Conservation (phyloP, 352 stramenopile species). For the Pythium dissotocum region DNA sequence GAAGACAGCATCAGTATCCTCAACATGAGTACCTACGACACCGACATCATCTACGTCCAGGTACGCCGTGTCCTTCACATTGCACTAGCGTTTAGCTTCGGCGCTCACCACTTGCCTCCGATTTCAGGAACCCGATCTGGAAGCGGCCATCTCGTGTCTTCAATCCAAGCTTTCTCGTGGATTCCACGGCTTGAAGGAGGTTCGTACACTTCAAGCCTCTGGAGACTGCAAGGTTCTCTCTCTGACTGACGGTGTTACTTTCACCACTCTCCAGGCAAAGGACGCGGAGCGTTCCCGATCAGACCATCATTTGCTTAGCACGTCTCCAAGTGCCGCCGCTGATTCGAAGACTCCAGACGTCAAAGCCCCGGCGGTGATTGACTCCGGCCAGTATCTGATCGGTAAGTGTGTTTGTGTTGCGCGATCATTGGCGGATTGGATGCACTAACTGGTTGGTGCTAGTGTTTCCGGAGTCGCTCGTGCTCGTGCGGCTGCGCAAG, state of each 20-base stretch:
- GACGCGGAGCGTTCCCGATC: conserved; percentile 23
- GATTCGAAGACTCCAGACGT: conserved; percentile 18
- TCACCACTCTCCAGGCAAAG: conserved; percentile 15
- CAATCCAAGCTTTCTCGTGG: conserved; percentile 77
- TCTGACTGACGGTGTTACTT: neutral
- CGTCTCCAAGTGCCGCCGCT: conserved; percentile 11
- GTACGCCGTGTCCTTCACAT: conserved; percentile 5
- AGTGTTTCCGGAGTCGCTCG: conserved; percentile 80
- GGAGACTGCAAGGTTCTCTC: neutral
- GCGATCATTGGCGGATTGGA: too few species aligned
- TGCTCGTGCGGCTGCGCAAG: conserved; percentile 78
- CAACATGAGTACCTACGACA: conserved; percentile 91
- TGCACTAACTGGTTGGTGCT: neutral
- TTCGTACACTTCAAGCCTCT: conserved; percentile 15
- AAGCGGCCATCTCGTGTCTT: conserved; percentile 71
- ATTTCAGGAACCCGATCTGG: conserved; percentile 50
- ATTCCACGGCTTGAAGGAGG: conserved; percentile 81
- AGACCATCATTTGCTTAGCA: conserved; percentile 2
- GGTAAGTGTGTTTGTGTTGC: conserved; percentile 28
- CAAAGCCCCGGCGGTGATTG: conserved; percentile 37
- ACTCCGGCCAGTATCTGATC: conserved; percentile 76
- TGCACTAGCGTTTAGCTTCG: neutral
- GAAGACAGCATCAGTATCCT: conserved; percentile 88
- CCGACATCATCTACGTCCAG: conserved; percentile 88
- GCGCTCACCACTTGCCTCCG: neutral